phyloP scores from a whole-genome alignment of 352 stramenopile genomes.

The Achlya hypogyna region DNA sequence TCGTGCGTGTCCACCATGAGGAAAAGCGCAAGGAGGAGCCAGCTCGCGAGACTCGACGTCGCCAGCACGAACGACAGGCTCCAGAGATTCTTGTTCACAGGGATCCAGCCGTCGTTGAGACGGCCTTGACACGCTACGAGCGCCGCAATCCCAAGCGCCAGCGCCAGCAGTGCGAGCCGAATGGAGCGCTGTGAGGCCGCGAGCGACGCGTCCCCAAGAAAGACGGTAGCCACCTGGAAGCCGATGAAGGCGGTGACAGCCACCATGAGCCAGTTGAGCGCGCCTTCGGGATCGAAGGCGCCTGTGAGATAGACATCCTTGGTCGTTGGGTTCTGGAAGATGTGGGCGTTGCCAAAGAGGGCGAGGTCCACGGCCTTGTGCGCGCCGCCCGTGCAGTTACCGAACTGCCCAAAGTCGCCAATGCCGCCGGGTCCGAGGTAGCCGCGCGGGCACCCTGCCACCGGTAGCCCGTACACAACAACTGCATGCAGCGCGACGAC shows the following conservation, averaged over 20 bases:
- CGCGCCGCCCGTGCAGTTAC: conserved; percentile 66
- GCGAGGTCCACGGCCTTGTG: conserved; percentile 60
- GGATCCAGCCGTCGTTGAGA: conserved; percentile 32
- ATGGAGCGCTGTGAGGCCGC: background rate
- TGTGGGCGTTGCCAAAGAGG: conserved; percentile 46
- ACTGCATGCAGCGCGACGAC: conserved; percentile 32
- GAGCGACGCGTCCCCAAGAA: conserved; percentile 17
- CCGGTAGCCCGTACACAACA: conserved; percentile 38
- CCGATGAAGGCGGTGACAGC: conserved; percentile 49
- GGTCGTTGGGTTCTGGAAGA: conserved; percentile 64
- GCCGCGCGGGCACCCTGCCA: conserved; percentile 55
- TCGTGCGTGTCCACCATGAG: conserved; percentile 22
- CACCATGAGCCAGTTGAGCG: conserved; percentile 72
- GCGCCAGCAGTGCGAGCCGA: background rate
- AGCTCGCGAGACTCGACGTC: conserved; percentile 31
- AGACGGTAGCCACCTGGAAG: conserved; percentile 35
- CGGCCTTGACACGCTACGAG: conserved; percentile 17
- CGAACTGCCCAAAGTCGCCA: conserved; percentile 31
- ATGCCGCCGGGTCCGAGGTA: conserved; percentile 63
- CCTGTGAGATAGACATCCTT: conserved; percentile 43
- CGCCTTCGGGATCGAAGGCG: conserved; percentile 64
- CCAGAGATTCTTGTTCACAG: conserved; percentile 85
- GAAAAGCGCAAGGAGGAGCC: conserved; percentile 24
- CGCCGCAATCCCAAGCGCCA: conserved; percentile 14
- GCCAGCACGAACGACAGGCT: conserved; percentile 55